Base-by-base conservation (phyloP, 331 rosid species). In the Malus hybrid region DNA sequence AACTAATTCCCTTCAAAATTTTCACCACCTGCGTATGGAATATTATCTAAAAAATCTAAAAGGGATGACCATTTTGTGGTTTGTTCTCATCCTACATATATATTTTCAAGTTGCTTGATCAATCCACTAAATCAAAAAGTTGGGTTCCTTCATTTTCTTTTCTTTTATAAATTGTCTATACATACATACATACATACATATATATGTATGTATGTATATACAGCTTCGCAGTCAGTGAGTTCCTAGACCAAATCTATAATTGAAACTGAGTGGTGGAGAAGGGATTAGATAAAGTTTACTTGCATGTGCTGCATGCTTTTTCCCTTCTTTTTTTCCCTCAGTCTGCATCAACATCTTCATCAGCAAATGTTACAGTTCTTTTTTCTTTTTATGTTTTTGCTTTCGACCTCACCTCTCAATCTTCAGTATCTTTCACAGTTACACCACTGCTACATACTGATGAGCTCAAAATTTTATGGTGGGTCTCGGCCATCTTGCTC, bases 241-340 rank as follows among this genome's bases (percentile, higher is more conserved):
- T n/a, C 58, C 34, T 64, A 53, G 73, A 44, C 9, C 20, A 53
- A 33, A 58, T 53, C 30, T 22, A 69, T 68, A 22, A 36, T 55
- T 29, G 67, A 76, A 58, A 80, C 30, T 52, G 82, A 82, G 81
- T 66, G 85, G 63, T 61, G 46, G 56, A 44, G 63, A 71, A 73
- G 34, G 67, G 42, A 60, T 18, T 70, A 72, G 57, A 50, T 33
- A 79, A 79, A 16, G 70, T 68, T 82, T 53, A 26, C 53, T 26
- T 78, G 81, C 83, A 86, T 71, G 79, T 82, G 85, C 15, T 20
- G 53, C 28, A 42, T 64, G 83, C 58, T 34, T 77, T 82, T 77
- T 29, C 39, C 50, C 28, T 73, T 75, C 75, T 71, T 29, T 11
- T 42, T 42, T 42, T 42, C 48, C 44, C 44, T 19, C 22, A 6